phyloP scores from a whole-genome alignment of 2,329 filamentous ascomycete species.

The Chaetomium globosum region DNA sequence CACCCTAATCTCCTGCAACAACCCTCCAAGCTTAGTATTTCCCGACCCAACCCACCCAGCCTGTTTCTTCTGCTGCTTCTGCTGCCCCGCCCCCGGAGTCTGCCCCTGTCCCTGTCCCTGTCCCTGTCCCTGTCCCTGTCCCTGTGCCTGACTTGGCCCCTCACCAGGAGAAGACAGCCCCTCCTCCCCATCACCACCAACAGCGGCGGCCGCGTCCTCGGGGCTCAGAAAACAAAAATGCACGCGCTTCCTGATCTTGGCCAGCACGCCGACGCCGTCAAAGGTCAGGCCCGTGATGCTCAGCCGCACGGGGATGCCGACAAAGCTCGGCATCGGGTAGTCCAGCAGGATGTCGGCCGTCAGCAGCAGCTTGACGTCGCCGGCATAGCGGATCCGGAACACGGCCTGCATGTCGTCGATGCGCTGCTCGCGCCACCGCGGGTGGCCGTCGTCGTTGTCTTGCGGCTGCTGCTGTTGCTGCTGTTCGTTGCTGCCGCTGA shows the following conservation, averaged over 20 bases:
- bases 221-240: constrained; percentile 95
- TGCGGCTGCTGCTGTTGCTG: background rate
- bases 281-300: constrained; percentile 95
- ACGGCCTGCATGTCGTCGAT: constrained; percentile 91
- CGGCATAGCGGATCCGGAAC: constrained; percentile 85
- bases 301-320: constrained; percentile 89
- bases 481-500: constrained; percentile 27
- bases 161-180: constrained; percentile 34
- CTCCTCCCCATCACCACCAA: constrained; percentile 54
- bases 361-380: constrained; percentile 82
- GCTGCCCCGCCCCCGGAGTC: constrained; percentile 29
- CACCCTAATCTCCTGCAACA: constrained; percentile 90
- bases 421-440: constrained; percentile 67
- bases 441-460: constrained; percentile 20
- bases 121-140: constrained; percentile 18
- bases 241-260: constrained; percentile 83
- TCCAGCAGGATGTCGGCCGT: constrained; percentile 95
- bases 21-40: constrained; percentile 61
- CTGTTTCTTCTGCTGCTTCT: constrained; percentile 25
- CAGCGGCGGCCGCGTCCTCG: constrained; percentile 80
- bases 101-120: constrained; percentile 29
- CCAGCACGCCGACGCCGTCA: constrained; percentile 89
- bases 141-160: constrained; percentile 33
- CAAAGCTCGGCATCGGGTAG: constrained; percentile 98
- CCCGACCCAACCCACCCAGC: background rate